Percentiles rank a stretch among this genome's conserved stretches.
phyloP scores from a whole-genome alignment of 495 filamentous ascomycete species.

The Penicillium riverlandense region DNA sequence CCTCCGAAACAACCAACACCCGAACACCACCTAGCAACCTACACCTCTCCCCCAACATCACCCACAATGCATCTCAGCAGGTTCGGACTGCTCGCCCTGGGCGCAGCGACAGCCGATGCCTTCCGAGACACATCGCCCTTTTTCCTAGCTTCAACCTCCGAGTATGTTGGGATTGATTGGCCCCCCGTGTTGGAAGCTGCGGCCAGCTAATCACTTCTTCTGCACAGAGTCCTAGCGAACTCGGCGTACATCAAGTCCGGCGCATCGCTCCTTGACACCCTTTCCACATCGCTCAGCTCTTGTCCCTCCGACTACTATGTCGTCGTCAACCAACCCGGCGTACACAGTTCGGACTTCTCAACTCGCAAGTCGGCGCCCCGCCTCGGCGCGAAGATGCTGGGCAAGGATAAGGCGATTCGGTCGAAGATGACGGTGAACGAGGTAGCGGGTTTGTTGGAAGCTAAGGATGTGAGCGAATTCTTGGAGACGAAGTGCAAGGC shows the following conservation, averaged over 20 bases:
- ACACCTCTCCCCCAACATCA: constrained; percentile 7
- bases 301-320: constrained; percentile 77
- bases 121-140: constrained; percentile 85
- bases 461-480: constrained; percentile 44
- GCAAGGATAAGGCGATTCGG: constrained; percentile 40
- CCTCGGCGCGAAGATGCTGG: constrained; percentile 48
- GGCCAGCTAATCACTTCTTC: constrained; percentile 23
- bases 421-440: constrained; percentile 51
- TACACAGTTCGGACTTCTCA: constrained; percentile 59
- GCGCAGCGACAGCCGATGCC: constrained; percentile 52
- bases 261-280: constrained; percentile 24
- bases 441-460: constrained; percentile 53
- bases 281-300: constrained; percentile 38
- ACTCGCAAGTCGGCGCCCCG: constrained; percentile 49
- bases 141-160: constrained; percentile 70
- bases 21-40: constrained; percentile 16
- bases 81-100: constrained; percentile 55
- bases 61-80: constrained; percentile 53
- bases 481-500: constrained; percentile 49
- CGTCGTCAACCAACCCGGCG: constrained; percentile 70
- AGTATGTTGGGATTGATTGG: constrained; percentile 45
- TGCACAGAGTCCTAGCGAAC: constrained; percentile 33
- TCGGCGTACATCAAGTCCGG: constrained; percentile 38
- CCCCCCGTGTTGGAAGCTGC: constrained; percentile 5
- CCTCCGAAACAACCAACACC: constrained; percentile 23